These are phyloP conservation scores for Penicillium desertorum DNA, from an alignment of 495 filamentous ascomycete species.

Conservation along the genomic window DNA sequence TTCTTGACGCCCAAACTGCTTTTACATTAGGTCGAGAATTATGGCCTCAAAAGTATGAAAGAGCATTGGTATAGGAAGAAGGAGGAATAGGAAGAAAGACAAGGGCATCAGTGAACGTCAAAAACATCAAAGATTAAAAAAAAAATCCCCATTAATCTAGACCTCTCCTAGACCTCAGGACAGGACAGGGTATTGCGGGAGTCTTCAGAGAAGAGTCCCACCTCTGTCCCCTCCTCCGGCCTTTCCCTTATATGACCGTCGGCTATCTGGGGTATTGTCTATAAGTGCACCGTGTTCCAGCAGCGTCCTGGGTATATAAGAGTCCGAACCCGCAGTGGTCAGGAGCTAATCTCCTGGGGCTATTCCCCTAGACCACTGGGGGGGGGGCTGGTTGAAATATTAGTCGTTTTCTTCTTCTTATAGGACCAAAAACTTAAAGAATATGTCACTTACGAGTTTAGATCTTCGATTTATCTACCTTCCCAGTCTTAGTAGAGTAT, in stretches of 20 bases:
- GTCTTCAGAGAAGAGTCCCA: not conserved
- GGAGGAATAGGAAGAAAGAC: too few species aligned
- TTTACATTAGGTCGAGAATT: not conserved
- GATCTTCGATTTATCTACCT: not conserved
- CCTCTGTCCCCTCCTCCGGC: not conserved
- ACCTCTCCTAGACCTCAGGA: not conserved
- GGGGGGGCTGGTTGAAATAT: conserved; percentile 2
- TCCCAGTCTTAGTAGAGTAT: not conserved
- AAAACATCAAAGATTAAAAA: not conserved
- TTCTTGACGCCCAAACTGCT: not conserved
- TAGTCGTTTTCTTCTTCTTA: not conserved
- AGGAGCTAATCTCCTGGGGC: not conserved
- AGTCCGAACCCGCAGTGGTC: not conserved
- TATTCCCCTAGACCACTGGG: not conserved
- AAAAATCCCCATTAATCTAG: not conserved
- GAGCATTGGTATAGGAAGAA: too few species aligned
- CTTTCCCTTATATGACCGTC: not conserved
- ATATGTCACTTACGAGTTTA: not conserved
- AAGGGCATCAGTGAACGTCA: too few species aligned
- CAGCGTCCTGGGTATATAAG: not conserved
- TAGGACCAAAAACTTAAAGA: not conserved
- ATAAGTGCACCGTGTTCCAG: too few species aligned
- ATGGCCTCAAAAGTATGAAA: too few species aligned
- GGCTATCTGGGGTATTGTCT: too few species aligned
- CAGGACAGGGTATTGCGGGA: not conserved